A percentile compares a stretch with the other conserved stretches of the same genome.
Evolutionary conservation across 495 filamentous ascomycete genomes (phyloP).

Genomic region (Penicillium chermesinum): DNA sequence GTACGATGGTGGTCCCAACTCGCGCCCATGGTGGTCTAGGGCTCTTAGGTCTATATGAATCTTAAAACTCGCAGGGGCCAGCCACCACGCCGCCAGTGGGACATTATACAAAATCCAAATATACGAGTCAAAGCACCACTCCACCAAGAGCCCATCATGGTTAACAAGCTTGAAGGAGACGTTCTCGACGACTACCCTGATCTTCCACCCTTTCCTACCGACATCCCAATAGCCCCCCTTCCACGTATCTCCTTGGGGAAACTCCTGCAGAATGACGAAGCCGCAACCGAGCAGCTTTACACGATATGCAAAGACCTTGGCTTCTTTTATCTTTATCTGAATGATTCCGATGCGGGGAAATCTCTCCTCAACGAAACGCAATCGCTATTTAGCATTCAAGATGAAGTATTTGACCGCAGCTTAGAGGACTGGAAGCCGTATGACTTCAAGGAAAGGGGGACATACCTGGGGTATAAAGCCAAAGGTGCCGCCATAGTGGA

Average conservation of each 20-base stretch:
- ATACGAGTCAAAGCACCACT: too few relatives aligned
- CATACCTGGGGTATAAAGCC: constrained; percentile 5
- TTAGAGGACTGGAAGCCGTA: constrained; percentile 6
- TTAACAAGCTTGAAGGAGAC: too few relatives aligned
- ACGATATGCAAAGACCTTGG: constrained; percentile 16
- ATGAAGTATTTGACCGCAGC: constrained; percentile 14
- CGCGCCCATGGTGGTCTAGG: too few relatives aligned
- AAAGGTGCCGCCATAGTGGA: neutral
- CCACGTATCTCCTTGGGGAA: neutral
- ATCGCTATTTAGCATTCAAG: neutral
- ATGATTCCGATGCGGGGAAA: constrained; percentile 9
- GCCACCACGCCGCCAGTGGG: too few relatives aligned
- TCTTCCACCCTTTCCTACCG: neutral
- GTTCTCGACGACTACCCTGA: neutral
- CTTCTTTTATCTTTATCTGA: constrained; percentile 24
- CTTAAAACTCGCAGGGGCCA: too few relatives aligned
- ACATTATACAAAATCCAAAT: too few relatives aligned
- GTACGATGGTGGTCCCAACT: too few relatives aligned
- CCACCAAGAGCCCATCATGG: too few relatives aligned
- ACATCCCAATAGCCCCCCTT: neutral
- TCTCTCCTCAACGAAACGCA: constrained; percentile 14
- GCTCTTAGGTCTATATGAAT: too few relatives aligned
- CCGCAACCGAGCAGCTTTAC: neutral
- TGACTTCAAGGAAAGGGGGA: constrained; percentile 12
- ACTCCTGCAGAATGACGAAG: neutral